Percentiles rank a stretch among this genome's conserved stretches.
phyloP scores from a whole-genome alignment of 176 grass and related monocot genomes.

The Triticum turgidum region DNA sequence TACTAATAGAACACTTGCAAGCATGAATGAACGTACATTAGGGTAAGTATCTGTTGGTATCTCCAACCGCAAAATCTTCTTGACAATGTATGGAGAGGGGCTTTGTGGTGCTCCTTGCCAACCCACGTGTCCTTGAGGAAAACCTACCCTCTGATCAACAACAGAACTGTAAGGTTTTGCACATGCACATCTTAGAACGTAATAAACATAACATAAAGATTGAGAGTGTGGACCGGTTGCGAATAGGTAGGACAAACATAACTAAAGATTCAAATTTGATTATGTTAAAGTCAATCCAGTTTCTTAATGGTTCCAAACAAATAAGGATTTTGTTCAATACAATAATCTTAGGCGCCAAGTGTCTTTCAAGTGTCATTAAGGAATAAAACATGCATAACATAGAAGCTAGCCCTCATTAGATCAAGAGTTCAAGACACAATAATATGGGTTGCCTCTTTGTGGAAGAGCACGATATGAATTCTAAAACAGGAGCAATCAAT shows the following conservation, averaged over 20 bases:
- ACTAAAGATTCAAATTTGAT: not conserved
- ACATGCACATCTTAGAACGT: not conserved
- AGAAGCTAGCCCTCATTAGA: not conserved
- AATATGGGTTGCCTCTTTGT: not conserved
- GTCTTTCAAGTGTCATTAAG: not conserved
- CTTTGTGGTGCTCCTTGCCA: constrained; percentile 82
- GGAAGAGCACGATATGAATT: not conserved
- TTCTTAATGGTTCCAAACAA: not conserved
- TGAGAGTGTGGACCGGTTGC: not conserved
- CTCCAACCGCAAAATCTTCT: constrained; percentile 93
- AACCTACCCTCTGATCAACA: constrained; percentile 60
- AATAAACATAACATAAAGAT: constrained; percentile 11
- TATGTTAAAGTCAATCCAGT: not conserved
- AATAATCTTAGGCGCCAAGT: not conserved
- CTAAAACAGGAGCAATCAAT: not conserved
- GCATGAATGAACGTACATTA: constrained; percentile 52
- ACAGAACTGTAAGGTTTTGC: constrained; percentile 18
- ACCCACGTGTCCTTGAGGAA: constrained; percentile 59
- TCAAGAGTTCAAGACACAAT: not conserved
- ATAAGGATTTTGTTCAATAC: not conserved
- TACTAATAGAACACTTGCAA: constrained; percentile 26
- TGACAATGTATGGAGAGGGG: constrained; percentile 70
- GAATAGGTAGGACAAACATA: not conserved
- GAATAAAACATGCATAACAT: not conserved
- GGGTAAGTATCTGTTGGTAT: constrained; percentile 77